Percentiles rank a stretch among this genome's conserved stretches.
Conservation (phyloP, 2,329 filamentous ascomycete genomes). For the Thielaviopsis populi region DNA sequence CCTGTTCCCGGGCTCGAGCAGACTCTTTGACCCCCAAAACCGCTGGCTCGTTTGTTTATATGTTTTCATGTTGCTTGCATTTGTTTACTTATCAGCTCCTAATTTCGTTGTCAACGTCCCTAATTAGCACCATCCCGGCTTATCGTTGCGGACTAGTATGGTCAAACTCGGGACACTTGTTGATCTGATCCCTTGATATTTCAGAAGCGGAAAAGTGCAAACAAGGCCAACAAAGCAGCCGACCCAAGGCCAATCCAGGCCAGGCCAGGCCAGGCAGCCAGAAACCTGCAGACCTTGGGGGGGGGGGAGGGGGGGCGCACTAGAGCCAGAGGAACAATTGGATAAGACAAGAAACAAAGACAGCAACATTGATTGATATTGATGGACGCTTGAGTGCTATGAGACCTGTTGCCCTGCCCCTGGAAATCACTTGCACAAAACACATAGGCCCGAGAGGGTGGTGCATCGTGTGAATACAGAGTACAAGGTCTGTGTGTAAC, state of each 20-base stretch:
- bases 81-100: slow-evolving; percentile 2
- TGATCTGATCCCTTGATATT: slow-evolving; percentile 3
- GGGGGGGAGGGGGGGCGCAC: neutral
- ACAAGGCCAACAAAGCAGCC: neutral
- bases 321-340: neutral
- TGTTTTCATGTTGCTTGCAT: neutral
- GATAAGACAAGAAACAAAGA: neutral
- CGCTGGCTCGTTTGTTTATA: neutral
- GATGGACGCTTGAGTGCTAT: too few relatives aligned
- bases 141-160: neutral
- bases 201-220: neutral
- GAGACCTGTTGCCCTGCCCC: neutral
- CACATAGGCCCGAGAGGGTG: neutral
- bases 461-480: too few relatives aligned
- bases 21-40: neutral
- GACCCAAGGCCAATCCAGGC: neutral
- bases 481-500: neutral
- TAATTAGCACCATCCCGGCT: slow-evolving; percentile 4
- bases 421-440: neutral
- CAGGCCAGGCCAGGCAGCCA: too few relatives aligned
- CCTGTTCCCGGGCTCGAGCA: neutral
- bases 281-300: neutral
- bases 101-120: neutral
- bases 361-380: neutral
- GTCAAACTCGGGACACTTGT: neutral